A percentile compares a stretch with the other conserved stretches of the same genome.
These are phyloP conservation scores for Aspergillus sergii DNA, from an alignment of 2,329 filamentous ascomycete genomes.

Conservation along the genomic window DNA sequence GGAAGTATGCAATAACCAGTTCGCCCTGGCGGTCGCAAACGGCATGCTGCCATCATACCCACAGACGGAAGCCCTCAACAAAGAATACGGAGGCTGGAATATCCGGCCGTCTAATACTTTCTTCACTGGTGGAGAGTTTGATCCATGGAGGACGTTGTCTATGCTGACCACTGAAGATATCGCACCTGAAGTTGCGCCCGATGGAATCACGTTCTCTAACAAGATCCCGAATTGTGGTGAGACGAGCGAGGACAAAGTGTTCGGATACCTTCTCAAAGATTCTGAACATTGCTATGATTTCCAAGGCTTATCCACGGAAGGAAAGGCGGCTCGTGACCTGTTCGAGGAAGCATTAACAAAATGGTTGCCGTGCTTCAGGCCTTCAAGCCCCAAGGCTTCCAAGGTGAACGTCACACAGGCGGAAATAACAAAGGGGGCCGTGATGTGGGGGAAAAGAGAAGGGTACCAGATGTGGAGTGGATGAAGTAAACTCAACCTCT, in stretches of 20 bases:
- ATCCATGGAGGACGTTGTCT: constrained; percentile 55
- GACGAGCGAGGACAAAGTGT: constrained; percentile 43
- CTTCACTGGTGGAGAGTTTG: constrained; percentile 54
- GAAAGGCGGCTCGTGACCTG: constrained; percentile 36
- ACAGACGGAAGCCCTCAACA: constrained; percentile 42
- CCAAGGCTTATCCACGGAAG: constrained; percentile 33
- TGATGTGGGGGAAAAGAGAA: background rate
- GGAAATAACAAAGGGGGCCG: background rate
- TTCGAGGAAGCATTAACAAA: constrained; percentile 47
- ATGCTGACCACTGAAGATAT: constrained; percentile 45
- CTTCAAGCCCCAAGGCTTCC: constrained; percentile 26
- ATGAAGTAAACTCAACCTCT: background rate
- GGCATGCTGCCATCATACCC: constrained; percentile 48
- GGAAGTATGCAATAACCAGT: constrained; percentile 52
- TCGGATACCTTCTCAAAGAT: constrained; percentile 51
- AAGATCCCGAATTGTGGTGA: constrained; percentile 49
- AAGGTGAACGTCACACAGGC: background rate
- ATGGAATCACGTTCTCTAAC: constrained; percentile 36
- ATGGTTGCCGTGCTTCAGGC: constrained; percentile 50
- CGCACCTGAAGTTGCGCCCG: constrained; percentile 36
- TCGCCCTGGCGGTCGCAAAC: constrained; percentile 44
- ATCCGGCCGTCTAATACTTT: constrained; percentile 56
- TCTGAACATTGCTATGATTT: constrained; percentile 56
- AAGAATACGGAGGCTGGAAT: constrained; percentile 52
- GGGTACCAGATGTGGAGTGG: background rate